A percentile compares a stretch with the other conserved stretches of the same genome.
These are phyloP conservation scores for Alternaria novae-zelandiae DNA, from an alignment of 2,329 filamentous ascomycete species.

Conservation along the genomic window DNA sequence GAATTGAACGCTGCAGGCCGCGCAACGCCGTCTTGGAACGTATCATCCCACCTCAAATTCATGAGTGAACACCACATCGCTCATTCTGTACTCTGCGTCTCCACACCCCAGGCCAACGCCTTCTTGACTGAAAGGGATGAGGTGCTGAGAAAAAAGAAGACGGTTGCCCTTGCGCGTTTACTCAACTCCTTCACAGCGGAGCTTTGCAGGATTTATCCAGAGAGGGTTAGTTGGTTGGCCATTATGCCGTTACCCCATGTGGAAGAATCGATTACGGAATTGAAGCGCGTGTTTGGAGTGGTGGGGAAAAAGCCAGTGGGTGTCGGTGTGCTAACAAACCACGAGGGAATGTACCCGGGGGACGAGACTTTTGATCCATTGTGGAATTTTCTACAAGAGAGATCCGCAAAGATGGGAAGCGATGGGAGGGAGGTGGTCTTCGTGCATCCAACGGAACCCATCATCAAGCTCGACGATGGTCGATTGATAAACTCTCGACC, in stretches of 20 bases:
- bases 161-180: conserved; percentile 42
- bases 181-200: conserved; percentile 43
- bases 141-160: conserved; percentile 24
- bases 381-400: conserved; percentile 36
- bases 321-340: conserved; percentile 43
- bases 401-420: conserved; percentile 7
- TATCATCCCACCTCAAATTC: conserved; percentile 38
- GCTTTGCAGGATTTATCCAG: conserved; percentile 31
- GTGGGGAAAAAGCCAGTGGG: conserved; percentile 39
- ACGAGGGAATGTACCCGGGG: conserved; percentile 43
- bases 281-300: conserved; percentile 31
- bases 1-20: conserved; percentile 43
- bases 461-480: conserved; percentile 36
- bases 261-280: conserved; percentile 36
- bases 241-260: conserved; percentile 41
- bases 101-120: conserved; percentile 46
- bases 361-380: conserved; percentile 32
- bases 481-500: conserved; percentile 35
- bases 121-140: conserved; percentile 27
- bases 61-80: conserved; percentile 39
- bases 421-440: conserved; percentile 40
- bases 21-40: conserved; percentile 41
- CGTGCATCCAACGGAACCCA: conserved; percentile 46
- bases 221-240: conserved; percentile 38
- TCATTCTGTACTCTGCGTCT: conserved; percentile 40